These are phyloP conservation scores for Phytophthora meadii DNA, from an alignment of 352 stramenopile genomes.

Conservation along the genomic window DNA sequence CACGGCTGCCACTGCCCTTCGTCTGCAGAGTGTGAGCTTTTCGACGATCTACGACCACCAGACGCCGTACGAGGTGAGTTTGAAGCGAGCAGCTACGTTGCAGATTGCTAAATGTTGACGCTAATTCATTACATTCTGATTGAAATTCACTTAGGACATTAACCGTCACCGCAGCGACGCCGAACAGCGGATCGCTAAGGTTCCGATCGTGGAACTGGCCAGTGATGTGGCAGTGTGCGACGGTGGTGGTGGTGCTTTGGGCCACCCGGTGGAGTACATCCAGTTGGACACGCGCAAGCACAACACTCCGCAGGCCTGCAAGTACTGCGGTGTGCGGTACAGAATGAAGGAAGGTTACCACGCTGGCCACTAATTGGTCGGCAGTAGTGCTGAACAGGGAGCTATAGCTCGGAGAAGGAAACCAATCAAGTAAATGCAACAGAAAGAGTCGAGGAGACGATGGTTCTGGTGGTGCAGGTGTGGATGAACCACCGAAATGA, in stretches of 20 bases:
- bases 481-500: conserved; percentile 11
- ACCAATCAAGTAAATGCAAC: conserved; percentile 35
- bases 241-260: conserved; percentile 94
- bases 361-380: conserved; percentile 53
- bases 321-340: conserved; percentile 94
- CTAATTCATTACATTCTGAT: conserved; percentile 17
- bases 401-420: conserved; percentile 1
- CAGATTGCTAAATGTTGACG: background rate
- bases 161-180: conserved; percentile 91
- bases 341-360: conserved; percentile 83
- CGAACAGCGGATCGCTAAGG: conserved; percentile 86
- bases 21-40: conserved; percentile 54
- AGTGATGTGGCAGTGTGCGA: conserved; percentile 94
- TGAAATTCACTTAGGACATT: conserved; percentile 52
- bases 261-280: conserved; percentile 97
- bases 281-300: conserved; percentile 88
- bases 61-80: conserved; percentile 65
- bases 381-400: background rate
- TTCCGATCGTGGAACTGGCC: conserved; percentile 93
- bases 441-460: conserved; percentile 14
- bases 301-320: conserved; percentile 83
- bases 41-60: conserved; percentile 76
- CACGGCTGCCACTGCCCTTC: conserved; percentile 15
- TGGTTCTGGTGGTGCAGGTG: conserved; percentile 6
- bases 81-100: conserved; percentile 1